Base-by-base conservation (phyloP, 148 eudicot genomes). In the Fagopyrum homotropicum region DNA sequence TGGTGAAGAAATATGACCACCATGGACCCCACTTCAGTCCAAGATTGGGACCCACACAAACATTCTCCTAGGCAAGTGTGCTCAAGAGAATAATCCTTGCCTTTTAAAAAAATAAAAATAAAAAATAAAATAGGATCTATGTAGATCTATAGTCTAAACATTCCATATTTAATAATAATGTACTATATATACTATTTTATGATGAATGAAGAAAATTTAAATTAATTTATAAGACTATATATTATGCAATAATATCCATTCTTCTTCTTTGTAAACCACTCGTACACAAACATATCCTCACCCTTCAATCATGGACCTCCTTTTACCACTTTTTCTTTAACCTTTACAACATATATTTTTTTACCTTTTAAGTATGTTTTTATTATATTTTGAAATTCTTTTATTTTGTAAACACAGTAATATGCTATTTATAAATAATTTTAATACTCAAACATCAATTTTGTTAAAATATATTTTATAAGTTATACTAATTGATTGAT, bases 31-130 rank as follows among this genome's bases (percentile, higher is more conserved):
- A 22, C 40, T 60, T 60, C 26, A 14, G 66, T 60, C 66, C 66
- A 60, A 22, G 40, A 1, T 60, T 60, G 66, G 66, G 66, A 60
- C 66, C 66, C 66, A 22, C 66, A 3, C 9, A 60, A 60, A 60
- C 66, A 60, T 60, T 60, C 66, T 60, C 66, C 66, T 60, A 26
- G 66, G 66, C 66, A 60, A 60, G 66, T 60, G 66, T 60, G 66
- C 66, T 60, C 40, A 60, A 26, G 66, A 60, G 66, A 60, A 60
- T 60, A 60, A 60, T 22, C 66, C 40, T 60, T 60, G 40, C 10
- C 35, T 60, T 60, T 60, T 60, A 22, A 22, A 22, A 22, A 22
- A 22, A 22, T 22, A 22, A 22, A 22, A 22, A 22, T 22, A 22
- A 22, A 22, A 22, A 22, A 22, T 22, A 22, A 22, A 60, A 19